These are phyloP conservation scores for Elsinoe perseae DNA, from an alignment of 2,329 filamentous ascomycete species.

Conservation along the genomic window DNA sequence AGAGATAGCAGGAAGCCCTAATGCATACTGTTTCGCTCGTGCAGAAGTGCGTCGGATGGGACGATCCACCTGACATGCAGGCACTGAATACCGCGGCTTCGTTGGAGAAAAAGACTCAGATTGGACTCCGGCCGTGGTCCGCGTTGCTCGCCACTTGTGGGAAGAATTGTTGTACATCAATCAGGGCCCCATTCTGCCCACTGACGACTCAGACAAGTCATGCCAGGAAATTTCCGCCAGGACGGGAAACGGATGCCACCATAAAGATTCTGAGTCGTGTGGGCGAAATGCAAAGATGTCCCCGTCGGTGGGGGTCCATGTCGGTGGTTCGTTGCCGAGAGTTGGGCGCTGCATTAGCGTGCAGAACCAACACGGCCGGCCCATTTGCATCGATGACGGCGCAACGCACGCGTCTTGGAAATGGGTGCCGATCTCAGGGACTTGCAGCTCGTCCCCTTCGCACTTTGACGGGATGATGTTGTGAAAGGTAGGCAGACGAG, in stretches of 20 bases:
- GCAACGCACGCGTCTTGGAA: conserved; percentile 5
- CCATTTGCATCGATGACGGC: not conserved
- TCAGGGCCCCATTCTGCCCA: not conserved
- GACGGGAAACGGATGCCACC: not conserved
- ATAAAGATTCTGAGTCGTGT: not conserved
- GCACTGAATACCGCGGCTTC: not conserved
- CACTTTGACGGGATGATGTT: not conserved
- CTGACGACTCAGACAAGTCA: not conserved
- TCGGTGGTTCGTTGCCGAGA: conserved; percentile 13
- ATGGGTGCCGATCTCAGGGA: conserved; percentile 10
- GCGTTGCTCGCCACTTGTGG: not conserved
- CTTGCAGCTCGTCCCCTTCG: not conserved
- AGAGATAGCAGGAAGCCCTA: conserved; percentile 7
- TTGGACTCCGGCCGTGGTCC: conserved; percentile 1
- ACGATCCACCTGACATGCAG: not conserved
- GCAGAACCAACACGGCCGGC: conserved; percentile 4
- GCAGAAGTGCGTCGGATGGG: not conserved
- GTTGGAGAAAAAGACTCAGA: not conserved
- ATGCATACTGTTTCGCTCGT: conserved; percentile 7
- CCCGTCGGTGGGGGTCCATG: conserved; percentile 4
- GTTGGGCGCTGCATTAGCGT: conserved; percentile 12
- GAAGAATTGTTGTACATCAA: not conserved
- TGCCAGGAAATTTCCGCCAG: conserved; percentile 3
- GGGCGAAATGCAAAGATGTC: not conserved
- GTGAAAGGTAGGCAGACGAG: not conserved